phyloP scores from a whole-genome alignment of 495 filamentous ascomycete genomes.

The Annulohypoxylon moriforme region DNA sequence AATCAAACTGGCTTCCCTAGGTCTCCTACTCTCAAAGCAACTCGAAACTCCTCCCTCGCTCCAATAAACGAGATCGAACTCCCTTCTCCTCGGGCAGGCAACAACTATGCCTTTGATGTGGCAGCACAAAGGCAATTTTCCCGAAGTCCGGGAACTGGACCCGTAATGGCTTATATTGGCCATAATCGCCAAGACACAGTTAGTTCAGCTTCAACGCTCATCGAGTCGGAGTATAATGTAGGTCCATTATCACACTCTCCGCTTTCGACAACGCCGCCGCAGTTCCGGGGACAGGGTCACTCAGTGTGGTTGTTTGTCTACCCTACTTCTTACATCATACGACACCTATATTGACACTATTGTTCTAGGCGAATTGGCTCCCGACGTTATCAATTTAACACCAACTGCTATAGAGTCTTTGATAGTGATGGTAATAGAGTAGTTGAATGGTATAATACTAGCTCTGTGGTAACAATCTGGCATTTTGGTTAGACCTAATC shows the following conservation, averaged over 20 bases:
- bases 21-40: conserved; percentile 32
- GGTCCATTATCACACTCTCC: background rate
- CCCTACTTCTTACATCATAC: background rate
- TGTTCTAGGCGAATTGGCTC: conserved; percentile 24
- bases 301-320: conserved; percentile 25
- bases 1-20: conserved; percentile 9
- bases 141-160: background rate
- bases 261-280: conserved; percentile 4
- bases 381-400: conserved; percentile 18
- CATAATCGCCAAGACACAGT: background rate
- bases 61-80: conserved; percentile 42
- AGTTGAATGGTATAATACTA: conserved; percentile 26
- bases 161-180: conserved; percentile 27
- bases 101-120: background rate
- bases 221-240: conserved; percentile 1
- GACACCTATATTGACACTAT: background rate
- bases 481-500: conserved; percentile 18
- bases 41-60: conserved; percentile 26
- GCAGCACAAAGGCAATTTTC: background rate
- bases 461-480: conserved; percentile 2
- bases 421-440: conserved; percentile 12
- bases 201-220: background rate
- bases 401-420: conserved; percentile 9
- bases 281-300: conserved; percentile 10
- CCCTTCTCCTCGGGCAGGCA: conserved; percentile 22